Evolutionary conservation across 2,329 filamentous ascomycete genomes (phyloP).

Genomic region (Colletotrichum camelliae): DNA sequence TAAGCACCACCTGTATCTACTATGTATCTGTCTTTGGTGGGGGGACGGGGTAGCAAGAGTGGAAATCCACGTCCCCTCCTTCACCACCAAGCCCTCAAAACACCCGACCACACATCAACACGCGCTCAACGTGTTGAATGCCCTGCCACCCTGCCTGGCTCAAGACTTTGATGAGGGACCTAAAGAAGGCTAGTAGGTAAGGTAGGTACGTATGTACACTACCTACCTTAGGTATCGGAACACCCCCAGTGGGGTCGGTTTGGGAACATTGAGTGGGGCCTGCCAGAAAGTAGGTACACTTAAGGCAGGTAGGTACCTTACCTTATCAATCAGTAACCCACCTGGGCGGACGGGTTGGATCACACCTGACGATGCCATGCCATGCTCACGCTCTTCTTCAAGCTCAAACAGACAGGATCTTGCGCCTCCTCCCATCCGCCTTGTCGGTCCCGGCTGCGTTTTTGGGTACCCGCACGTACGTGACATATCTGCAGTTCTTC

Average conservation of each 20-base stretch:
- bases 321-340: constrained; percentile 9
- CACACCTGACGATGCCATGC: neutral
- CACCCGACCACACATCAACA: neutral
- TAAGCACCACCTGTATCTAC: no score
- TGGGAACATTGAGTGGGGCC: neutral
- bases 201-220: no score
- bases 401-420: neutral
- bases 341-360: neutral
- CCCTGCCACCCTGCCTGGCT: no score
- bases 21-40: neutral
- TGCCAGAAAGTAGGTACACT: neutral
- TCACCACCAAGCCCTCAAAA: neutral
- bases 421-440: neutral
- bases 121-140: neutral
- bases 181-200: no score
- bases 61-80: no score
- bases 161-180: neutral
- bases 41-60: no score
- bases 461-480: neutral
- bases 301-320: neutral
- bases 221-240: neutral
- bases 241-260: neutral
- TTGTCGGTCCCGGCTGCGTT: neutral
- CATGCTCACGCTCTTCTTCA: neutral
- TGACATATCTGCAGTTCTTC: neutral